Base-by-base conservation (phyloP, 2,329 filamentous ascomycete species). In the Colletotrichum sojae region DNA sequence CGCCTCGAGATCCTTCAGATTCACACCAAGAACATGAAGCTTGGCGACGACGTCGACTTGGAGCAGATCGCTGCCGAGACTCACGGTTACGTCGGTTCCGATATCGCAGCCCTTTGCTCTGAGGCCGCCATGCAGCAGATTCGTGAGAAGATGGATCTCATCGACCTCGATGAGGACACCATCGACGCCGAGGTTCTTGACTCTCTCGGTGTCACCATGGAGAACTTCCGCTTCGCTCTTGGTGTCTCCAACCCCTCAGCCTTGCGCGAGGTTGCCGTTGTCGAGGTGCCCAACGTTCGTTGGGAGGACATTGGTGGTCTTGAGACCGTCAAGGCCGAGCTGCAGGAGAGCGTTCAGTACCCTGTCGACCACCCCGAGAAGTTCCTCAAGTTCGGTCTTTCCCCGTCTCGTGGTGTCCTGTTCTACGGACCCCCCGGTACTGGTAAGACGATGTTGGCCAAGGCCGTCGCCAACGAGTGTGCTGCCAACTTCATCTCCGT, bases 1-100 rank as follows among this genome's bases (percentile, higher is more conserved):
- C 96, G 96, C 89, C 92, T 99, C 45, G 96, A 99, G 88, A 98
- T 99, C 78, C 91, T 99, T 71, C 94, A 97, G 83, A 99, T 99
- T 75, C 96, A 99, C 89, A 99, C 96, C 83, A 99, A 99, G 92
- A 99, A 99, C 90, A 99, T 99, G 96, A 99, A 99, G 88, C 90
- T 99, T 71, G 94, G 84, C 69, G 96, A 98, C 67, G 96, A 98
- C 76, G 96, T 99, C 71, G 96, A 99, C 78, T 90, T 99, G 52
- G 95, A 98, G 86, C 92, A 94, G 78, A 98, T 99, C 78, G 96
- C 96, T 63, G 90, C 96, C 36, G 96, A 99, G 87, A 99, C 96
- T 54, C 96, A 99, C 86, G 96, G 96, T 85, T 99, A 98, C 77
- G 96, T 99, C 74, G 96, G 96, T 86, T 98, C 96, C 39, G 96